Evolutionary conservation across 2,329 filamentous ascomycete species (phyloP), one percentile per base, ranked within the genome.

Genomic region (Trichoderma aggressivum): DNA sequence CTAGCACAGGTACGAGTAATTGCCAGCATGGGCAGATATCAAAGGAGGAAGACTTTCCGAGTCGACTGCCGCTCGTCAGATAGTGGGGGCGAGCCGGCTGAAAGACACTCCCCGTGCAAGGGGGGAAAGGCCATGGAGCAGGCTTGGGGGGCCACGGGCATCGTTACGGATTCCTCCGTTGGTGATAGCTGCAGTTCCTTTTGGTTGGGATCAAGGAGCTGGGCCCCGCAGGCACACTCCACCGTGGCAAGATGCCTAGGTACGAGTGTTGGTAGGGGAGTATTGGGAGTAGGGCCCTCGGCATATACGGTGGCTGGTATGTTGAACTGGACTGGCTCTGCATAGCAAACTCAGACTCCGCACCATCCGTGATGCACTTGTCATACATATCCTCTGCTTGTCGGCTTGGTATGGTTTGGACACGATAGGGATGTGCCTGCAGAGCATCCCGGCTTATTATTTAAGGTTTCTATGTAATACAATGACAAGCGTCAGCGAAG

Each of bases 61-160:
- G 32, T 68, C 36, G 26, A 68, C 39, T 60, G 65, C 65, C 65
- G 65, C 39, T 59, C 18, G 36, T 60, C 26, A 68, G 53, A 56
- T 26, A 11, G 65, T 60, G 65, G 65, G 65, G 65, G 55, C 24
- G 3, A 34, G 7, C 47, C 43, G 63, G 30, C 32, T 55, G 16
- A n/a, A 39, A n/a, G n/a, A 32, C 43, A 30, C 14, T n/a, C 26
- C 24, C 18, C 26, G 36, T 64, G 28, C 43, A 50, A 24, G 43
- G 43, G 43, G 43, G 43, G 34, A 10, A 50, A 21, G 21, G 18
- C n/a, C 43, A 21, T 50, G 43, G 43, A 50, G 43, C 43, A 43
- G 43, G 43, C n/a, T 50, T 50, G 43, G 43, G 61, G 26, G 18
- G n/a, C 18, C 56, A 60, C 30, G 56, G 30, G 30, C 16, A 32